Percentiles rank a stretch among this genome's conserved stretches.
These are phyloP conservation scores for Chlamydomonas reinhardtii DNA, from an alignment of 163 green algal species.

Conservation along the genomic window DNA sequence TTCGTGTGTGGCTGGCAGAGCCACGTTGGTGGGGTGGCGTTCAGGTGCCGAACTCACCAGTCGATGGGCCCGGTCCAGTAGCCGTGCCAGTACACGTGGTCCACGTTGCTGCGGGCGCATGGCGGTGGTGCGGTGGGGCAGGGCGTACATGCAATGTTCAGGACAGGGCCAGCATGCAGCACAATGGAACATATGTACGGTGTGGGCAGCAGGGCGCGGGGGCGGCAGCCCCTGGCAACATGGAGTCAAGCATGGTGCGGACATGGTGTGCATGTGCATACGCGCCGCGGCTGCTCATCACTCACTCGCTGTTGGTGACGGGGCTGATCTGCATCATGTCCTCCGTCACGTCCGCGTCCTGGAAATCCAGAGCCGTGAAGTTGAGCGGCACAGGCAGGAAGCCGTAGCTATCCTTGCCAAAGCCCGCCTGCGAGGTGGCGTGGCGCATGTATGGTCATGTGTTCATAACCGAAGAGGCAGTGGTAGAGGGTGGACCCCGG, in stretches of 20 bases:
- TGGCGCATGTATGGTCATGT: no score
- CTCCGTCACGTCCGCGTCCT: neutral
- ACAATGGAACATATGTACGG: no score
- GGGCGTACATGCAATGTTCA: no score
- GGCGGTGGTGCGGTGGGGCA: no score
- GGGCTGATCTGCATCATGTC: slow-evolving; percentile 31
- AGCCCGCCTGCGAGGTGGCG: slow-evolving; percentile 7
- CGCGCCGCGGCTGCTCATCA: no score
- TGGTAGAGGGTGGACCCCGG: neutral
- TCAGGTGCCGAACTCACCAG: neutral
- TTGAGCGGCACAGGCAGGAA: slow-evolving; percentile 45
- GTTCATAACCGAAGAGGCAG: no score
- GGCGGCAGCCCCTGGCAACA: no score
- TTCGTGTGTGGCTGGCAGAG: no score
- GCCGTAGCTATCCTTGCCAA: slow-evolving; percentile 3
- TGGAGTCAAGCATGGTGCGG: no score
- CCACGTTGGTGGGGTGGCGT: no score
- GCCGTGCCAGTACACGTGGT: slow-evolving; percentile 33
- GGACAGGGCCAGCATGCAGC: neutral
- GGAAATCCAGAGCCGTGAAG: slow-evolving; percentile 20
- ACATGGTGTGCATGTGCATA: no score
- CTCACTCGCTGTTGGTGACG: slow-evolving; percentile 5
- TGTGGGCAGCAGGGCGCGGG: no score
- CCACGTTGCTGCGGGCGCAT: slow-evolving; percentile 9
- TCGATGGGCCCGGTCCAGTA: slow-evolving; percentile 28